phyloP scores from a whole-genome alignment of 228 moss, liverwort and hornwort species.

The Sphagnum magellanicum region DNA sequence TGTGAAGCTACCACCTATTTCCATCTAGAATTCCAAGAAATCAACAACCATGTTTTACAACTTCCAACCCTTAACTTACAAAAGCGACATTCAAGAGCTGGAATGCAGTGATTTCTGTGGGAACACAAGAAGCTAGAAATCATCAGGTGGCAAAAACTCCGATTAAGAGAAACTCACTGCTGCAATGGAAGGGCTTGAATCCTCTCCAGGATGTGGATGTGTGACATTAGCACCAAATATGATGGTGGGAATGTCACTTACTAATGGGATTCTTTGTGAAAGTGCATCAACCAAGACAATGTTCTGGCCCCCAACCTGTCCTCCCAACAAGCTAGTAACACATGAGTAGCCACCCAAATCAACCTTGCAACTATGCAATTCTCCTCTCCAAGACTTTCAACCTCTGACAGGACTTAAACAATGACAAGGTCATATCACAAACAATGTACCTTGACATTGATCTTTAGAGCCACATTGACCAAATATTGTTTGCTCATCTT shows the following conservation, averaged over 20 bases:
- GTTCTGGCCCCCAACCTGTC: constrained; percentile 1
- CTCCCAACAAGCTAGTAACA: no score
- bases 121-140: no score
- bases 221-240: constrained; percentile 14
- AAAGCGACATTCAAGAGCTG: no score
- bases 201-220: constrained; percentile 7
- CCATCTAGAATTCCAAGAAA: no score
- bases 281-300: neutral
- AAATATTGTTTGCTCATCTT: constrained; percentile 98
- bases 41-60: no score
- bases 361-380: no score
- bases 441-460: constrained; percentile 74
- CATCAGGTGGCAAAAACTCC: neutral
- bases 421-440: neutral
- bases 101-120: no score
- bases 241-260: constrained; percentile 2
- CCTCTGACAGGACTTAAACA: no score
- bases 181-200: constrained; percentile 3
- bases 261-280: neutral
- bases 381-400: no score
- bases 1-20: constrained; percentile 2
- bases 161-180: constrained; percentile 2
- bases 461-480: constrained; percentile 91
- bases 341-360: no score
- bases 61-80: no score